These are phyloP conservation scores for Penicillium sp. DNA, from an alignment of 2,329 filamentous ascomycete genomes.

Conservation along the genomic window DNA sequence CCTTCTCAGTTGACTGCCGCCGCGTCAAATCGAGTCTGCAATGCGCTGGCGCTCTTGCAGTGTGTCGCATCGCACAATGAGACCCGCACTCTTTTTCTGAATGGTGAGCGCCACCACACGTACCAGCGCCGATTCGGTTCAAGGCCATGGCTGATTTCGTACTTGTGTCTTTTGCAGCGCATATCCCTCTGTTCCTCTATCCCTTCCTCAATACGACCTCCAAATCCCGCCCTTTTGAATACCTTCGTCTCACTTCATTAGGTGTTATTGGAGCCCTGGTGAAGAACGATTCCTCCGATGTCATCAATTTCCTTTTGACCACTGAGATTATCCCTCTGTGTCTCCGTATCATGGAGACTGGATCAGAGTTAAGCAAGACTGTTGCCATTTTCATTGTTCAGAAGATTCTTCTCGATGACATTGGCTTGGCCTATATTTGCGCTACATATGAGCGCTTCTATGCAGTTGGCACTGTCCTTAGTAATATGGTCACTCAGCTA, in stretches of 20 bases:
- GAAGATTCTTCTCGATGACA: conserved; percentile 95
- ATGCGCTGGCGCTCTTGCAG: conserved; percentile 90
- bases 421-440: conserved; percentile 96
- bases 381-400: conserved; percentile 99
- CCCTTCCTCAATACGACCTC: conserved; percentile 98
- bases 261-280: conserved; percentile 96
- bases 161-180: conserved; percentile 57
- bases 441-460: conserved; percentile 99
- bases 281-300: conserved; percentile 97
- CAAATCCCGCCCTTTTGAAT: conserved; percentile 96
- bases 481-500: conserved; percentile 97
- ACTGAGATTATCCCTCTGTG: conserved; percentile 98
- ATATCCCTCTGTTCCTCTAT: conserved; percentile 96
- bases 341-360: conserved; percentile 98
- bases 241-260: conserved; percentile 89
- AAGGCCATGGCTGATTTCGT: background rate
- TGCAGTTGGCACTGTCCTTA: conserved; percentile 92
- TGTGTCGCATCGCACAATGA: conserved; percentile 98
- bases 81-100: conserved; percentile 87
- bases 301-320: conserved; percentile 97
- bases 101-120: conserved; percentile 69
- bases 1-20: conserved; percentile 95
- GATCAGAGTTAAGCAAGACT: conserved; percentile 96
- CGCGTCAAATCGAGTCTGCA: conserved; percentile 96
- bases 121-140: background rate